Conservation (phyloP, 106 monocot genomes). For the Allium fistulosum region DNA sequence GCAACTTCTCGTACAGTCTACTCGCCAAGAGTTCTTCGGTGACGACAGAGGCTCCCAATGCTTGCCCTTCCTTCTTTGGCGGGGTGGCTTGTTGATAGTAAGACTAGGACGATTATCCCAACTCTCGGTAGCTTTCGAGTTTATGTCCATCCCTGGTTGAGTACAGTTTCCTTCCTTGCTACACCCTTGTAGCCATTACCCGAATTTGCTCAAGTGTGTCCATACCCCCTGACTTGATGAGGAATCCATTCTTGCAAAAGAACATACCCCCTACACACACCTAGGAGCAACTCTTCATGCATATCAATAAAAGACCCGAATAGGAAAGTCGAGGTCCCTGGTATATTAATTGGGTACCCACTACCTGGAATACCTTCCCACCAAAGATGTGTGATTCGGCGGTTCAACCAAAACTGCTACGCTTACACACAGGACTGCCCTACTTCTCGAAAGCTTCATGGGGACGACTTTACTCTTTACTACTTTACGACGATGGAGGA, state of each 20-base stretch:
- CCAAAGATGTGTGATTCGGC: no score
- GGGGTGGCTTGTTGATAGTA: slow-evolving; percentile 17
- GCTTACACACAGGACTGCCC: no score
- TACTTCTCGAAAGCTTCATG: no score
- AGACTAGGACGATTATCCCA: slow-evolving; percentile 18
- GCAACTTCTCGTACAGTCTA: no score
- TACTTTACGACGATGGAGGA: no score
- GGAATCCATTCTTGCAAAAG: neutral
- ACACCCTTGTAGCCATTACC: neutral
- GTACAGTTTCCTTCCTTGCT: neutral
- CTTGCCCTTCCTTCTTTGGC: slow-evolving; percentile 7
- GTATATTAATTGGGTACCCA: no score
- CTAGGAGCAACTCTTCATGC: neutral
- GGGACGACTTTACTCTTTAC: no score
- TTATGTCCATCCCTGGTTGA: neutral
- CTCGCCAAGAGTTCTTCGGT: no score
- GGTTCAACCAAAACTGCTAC: no score
- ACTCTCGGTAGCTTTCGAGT: slow-evolving; percentile 19
- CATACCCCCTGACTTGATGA: neutral
- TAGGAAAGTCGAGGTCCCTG: no score
- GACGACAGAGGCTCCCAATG: neutral
- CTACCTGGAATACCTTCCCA: no score
- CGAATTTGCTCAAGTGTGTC: neutral
- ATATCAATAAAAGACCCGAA: neutral
- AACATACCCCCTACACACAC: neutral